Base-by-base conservation (phyloP, 805 yeast species). In the Huiozyma sinensis region DNA sequence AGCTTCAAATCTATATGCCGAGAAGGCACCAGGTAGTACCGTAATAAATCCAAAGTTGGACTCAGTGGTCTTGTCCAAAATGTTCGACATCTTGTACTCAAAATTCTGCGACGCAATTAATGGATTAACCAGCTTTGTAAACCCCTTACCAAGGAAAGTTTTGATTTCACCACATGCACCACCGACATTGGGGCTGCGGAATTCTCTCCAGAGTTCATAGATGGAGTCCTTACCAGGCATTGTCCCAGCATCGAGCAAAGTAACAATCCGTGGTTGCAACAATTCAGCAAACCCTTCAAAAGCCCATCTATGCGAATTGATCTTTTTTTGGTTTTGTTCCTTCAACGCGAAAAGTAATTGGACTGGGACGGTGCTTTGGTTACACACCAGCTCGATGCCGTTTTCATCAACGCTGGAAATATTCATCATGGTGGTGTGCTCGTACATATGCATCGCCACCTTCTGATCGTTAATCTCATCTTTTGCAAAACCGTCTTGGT, bases 111-210 rank as follows among this genome's bases (percentile, higher is more conserved):
- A 94, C 3, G 97, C 96, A 7, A 90, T 90, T 44, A 90, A 65
- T 7, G 98, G 97, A 58, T 90, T 90, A 11, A 80, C 50, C 38
- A 90, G 66, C 39, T 72, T 69, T 39, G 57, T 62, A 47, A 70
- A 74, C 9, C 68, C 71, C 24, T 68, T 69, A 2, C 97, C 97
- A 43, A 89, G 67, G 62, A 82, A 79, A 0, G 92, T 94, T 50
- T 79, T 81, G 64, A 92, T 90, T 60, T 92, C 97, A 44, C 98
- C 98, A 76, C 98, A 90, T 1, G 97, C 95, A 35, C 98, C 98
- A 2, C 95, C 98, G 17, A 90, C 94, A 43, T 78, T 75, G 1
- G 87, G 82, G 53, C 79, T 73, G 47, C 70, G 71, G 58, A 90
- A 92, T 36, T 89, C 76, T 60, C 79, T 80, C 98, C 98, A 90